These are phyloP conservation scores for Erodium trifolium DNA, from an alignment of 441 rosid species.

Conservation along the genomic window DNA sequence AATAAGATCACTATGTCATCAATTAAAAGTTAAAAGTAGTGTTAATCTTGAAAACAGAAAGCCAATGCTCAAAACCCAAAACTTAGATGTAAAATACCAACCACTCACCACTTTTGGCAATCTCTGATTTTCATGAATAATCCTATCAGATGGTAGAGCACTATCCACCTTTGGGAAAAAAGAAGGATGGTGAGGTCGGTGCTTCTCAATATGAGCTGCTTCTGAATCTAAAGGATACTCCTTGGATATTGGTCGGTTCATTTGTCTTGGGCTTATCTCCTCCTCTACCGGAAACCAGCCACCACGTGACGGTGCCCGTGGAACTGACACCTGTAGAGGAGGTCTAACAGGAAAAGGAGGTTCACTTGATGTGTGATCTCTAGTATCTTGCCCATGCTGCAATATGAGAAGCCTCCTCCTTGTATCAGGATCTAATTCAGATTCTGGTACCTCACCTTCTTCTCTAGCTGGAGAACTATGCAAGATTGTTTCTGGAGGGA, in stretches of 20 bases:
- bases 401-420: slow-evolving; percentile 17
- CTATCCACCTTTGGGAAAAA: slow-evolving; percentile 61
- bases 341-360: slow-evolving; percentile 20
- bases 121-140: slow-evolving; percentile 69
- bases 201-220: slow-evolving; percentile 57
- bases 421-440: slow-evolving; percentile 22
- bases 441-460: slow-evolving; percentile 33
- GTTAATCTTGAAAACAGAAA: slow-evolving; percentile 8
- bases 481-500: slow-evolving; percentile 18
- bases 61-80: background rate
- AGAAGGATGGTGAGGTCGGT: slow-evolving; percentile 53
- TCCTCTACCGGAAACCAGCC: slow-evolving; percentile 8
- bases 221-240: slow-evolving; percentile 68
- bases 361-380: slow-evolving; percentile 17
- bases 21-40: slow-evolving; percentile 2
- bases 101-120: slow-evolving; percentile 61
- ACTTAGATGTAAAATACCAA: slow-evolving; percentile 6
- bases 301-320: slow-evolving; percentile 6
- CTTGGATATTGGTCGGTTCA: slow-evolving; percentile 48
- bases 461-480: slow-evolving; percentile 22
- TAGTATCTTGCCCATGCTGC: slow-evolving; percentile 18
- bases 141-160: slow-evolving; percentile 60
- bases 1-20: slow-evolving; percentile 13
- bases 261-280: slow-evolving; percentile 69
- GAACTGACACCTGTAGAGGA: slow-evolving; percentile 12